Percentiles rank a stretch among this genome's conserved stretches.
Conservation (phyloP, 2,329 filamentous ascomycete genomes). For the Trichoderma atrobrunneum region DNA sequence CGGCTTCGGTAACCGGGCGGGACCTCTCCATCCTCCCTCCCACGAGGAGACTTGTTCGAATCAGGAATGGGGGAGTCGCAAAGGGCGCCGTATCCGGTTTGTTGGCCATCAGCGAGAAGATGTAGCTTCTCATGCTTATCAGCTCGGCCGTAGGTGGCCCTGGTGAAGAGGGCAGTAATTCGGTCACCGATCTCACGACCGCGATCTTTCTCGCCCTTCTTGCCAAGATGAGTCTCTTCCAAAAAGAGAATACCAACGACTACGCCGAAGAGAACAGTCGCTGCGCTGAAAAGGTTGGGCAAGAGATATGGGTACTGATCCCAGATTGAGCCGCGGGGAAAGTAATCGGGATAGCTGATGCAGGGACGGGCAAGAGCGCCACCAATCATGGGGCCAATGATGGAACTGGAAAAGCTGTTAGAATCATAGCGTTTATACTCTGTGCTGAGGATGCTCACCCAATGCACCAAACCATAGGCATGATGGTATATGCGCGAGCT, state of each 20-base stretch:
- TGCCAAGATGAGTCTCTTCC: slow-evolving; percentile 87
- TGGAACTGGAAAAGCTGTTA: slow-evolving; percentile 61
- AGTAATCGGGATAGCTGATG: slow-evolving; percentile 72
- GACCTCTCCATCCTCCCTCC: slow-evolving; percentile 42
- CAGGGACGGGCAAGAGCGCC: slow-evolving; percentile 86
- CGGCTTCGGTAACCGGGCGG: slow-evolving; percentile 64
- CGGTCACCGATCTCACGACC: slow-evolving; percentile 75
- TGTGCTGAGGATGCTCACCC: slow-evolving; percentile 53
- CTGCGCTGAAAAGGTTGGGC: slow-evolving; percentile 85
- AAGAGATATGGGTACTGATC: slow-evolving; percentile 85
- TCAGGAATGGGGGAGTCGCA: neutral
- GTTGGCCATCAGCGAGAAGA: slow-evolving; percentile 61
- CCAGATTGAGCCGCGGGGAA: slow-evolving; percentile 72
- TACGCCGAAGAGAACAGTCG: slow-evolving; percentile 73
- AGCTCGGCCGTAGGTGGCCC: slow-evolving; percentile 34
- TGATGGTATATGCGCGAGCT: slow-evolving; percentile 93
- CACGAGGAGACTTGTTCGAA: neutral
- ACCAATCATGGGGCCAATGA: slow-evolving; percentile 87
- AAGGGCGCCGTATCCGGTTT: slow-evolving; percentile 60
- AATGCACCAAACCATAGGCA: slow-evolving; percentile 97
- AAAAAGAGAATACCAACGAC: slow-evolving; percentile 79
- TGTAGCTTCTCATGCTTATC: slow-evolving; percentile 56
- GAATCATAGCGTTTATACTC: neutral
- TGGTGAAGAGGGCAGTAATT: slow-evolving; percentile 51
- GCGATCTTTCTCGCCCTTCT: slow-evolving; percentile 71